Percentiles rank a stretch among this genome's conserved stretches.
phyloP scores from a whole-genome alignment of 768 basidiomycete species.

The Calocera cornea region DNA sequence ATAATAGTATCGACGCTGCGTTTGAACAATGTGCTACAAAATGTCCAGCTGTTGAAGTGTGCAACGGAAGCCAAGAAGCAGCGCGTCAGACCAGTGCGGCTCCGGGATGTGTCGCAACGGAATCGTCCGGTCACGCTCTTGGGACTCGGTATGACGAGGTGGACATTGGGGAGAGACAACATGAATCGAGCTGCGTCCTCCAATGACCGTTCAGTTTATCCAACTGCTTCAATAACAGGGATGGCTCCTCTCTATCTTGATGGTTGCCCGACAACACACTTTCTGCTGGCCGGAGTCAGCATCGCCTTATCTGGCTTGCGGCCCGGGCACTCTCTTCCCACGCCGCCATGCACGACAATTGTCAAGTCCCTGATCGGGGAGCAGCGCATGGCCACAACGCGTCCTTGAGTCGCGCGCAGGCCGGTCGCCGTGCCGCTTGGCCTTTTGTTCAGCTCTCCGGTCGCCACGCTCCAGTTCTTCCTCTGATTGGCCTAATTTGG shows the following conservation, averaged over 20 bases:
- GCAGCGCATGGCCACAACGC: neutral
- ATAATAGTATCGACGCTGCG: neutral
- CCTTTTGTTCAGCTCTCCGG: neutral
- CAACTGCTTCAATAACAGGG: neutral
- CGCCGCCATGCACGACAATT: neutral
- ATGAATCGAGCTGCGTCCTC: neutral
- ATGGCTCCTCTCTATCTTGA: neutral
- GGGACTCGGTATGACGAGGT: neutral
- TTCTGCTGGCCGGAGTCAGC: neutral
- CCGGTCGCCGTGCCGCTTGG: neutral
- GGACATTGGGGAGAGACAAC: neutral
- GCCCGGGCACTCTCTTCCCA: neutral
- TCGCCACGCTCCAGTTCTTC: neutral
- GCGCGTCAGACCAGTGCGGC: neutral
- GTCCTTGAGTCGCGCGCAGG: neutral
- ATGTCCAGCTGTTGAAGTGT: neutral
- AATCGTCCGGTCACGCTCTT: neutral
- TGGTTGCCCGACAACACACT: neutral
- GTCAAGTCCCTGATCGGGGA: conserved; percentile 3
- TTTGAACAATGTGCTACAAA: neutral
- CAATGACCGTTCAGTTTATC: neutral
- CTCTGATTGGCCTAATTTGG: neutral
- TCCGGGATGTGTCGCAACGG: neutral
- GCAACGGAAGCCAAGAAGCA: neutral
- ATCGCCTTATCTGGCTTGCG: neutral